Conservation (phyloP, 805 yeast species). For the Zygoascus tannicola region DNA sequence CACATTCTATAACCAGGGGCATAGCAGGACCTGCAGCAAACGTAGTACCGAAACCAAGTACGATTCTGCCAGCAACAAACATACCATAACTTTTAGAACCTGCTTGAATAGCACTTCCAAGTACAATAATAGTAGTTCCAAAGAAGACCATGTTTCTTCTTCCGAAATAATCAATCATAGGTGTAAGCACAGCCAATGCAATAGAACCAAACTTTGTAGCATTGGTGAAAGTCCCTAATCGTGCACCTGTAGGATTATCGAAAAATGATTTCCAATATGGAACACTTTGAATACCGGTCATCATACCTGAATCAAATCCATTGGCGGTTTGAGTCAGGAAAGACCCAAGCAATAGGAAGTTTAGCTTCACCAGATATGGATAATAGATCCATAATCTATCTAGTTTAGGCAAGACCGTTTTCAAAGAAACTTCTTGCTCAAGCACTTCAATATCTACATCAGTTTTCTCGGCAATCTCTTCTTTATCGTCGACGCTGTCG, state of each 20-base stretch:
- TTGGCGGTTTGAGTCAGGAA: conserved; percentile 8
- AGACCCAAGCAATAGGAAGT: conserved; percentile 9
- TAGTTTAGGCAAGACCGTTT: too few species aligned
- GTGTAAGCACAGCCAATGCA: conserved; percentile 6
- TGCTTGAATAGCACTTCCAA: conserved; percentile 70
- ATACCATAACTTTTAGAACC: conserved; percentile 49
- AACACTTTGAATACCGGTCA: conserved; percentile 18
- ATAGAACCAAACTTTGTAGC: not conserved
- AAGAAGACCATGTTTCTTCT: conserved; percentile 51
- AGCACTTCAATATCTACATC: too few species aligned
- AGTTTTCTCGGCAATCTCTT: too few species aligned
- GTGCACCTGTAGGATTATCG: conserved; percentile 6
- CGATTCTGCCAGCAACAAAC: conserved; percentile 38
- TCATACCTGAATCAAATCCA: conserved; percentile 11
- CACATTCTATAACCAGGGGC: conserved; percentile 41
- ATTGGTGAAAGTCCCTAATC: conserved; percentile 8
- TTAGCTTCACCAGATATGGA: conserved; percentile 11
- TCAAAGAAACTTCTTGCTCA: too few species aligned
- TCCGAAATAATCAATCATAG: conserved; percentile 47
- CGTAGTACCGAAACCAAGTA: conserved; percentile 41
- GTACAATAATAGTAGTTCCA: conserved; percentile 47
- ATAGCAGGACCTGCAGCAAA: conserved; percentile 39
- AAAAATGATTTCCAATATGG: not conserved
- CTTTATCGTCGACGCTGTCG: too few species aligned
- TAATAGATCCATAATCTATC: conserved; percentile 8